phyloP scores from a whole-genome alignment of 2,329 filamentous ascomycete species.

The Grosmannia huntii region DNA sequence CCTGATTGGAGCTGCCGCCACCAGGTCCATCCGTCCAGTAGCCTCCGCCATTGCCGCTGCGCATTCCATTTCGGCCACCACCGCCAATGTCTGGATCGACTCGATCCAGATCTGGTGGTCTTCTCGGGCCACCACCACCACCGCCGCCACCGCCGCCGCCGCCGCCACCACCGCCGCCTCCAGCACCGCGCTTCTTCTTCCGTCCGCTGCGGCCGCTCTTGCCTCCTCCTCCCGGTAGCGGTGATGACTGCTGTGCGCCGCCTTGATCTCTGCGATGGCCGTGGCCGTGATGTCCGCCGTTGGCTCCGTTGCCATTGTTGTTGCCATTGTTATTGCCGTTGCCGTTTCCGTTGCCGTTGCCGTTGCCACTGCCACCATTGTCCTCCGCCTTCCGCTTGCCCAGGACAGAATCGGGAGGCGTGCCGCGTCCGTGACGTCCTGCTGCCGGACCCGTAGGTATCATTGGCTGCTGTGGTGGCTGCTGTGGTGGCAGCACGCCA shows the following conservation, averaged over 20 bases:
- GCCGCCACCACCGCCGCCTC: slow-evolving; percentile 5
- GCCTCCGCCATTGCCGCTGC: background rate
- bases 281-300: no score
- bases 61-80: slow-evolving; percentile 7
- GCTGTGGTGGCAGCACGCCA: background rate
- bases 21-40: slow-evolving; percentile 2
- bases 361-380: background rate
- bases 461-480: slow-evolving; percentile 8
- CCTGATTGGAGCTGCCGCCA: background rate
- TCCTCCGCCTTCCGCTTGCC: slow-evolving; percentile 11
- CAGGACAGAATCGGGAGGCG: slow-evolving; percentile 8
- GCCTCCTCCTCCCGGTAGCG: background rate
- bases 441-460: background rate
- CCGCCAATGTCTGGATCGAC: slow-evolving; percentile 12
- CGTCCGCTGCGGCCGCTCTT: slow-evolving; percentile 4
- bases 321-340: background rate
- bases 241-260: background rate
- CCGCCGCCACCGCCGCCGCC: slow-evolving; percentile 4
- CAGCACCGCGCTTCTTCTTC: slow-evolving; percentile 12
- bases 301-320: background rate
- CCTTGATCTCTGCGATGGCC: no score
- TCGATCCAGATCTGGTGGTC: slow-evolving; percentile 12
- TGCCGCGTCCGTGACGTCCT: background rate
- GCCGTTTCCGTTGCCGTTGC: background rate
- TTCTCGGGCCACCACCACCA: background rate